Percentiles rank a stretch among this genome's conserved stretches.
Conservation (phyloP, 2,329 filamentous ascomycete species). For the Dothistroma pini region DNA sequence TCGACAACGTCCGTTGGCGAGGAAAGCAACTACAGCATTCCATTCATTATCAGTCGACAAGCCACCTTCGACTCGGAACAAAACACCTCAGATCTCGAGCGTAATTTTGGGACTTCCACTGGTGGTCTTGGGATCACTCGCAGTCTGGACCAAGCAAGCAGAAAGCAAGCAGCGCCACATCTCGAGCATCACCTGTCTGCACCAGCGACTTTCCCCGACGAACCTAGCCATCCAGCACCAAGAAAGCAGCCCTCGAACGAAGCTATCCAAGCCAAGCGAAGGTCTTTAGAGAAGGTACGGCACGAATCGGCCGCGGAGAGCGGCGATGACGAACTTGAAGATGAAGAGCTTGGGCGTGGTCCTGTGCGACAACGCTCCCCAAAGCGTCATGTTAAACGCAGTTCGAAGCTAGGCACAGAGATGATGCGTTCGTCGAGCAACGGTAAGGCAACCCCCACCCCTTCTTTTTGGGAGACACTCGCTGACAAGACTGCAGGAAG, state of each 20-base stretch:
- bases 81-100: constrained; percentile 54
- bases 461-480: neutral
- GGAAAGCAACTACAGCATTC: constrained; percentile 75
- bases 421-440: constrained; percentile 88
- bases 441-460: neutral
- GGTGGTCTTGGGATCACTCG: constrained; percentile 67
- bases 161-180: constrained; percentile 42
- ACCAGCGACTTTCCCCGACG: constrained; percentile 44
- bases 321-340: constrained; percentile 74
- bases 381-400: constrained; percentile 42
- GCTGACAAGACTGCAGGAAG: constrained; percentile 71
- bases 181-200: constrained; percentile 65
- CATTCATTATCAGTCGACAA: constrained; percentile 70
- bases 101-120: constrained; percentile 34
- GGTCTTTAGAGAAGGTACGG: constrained; percentile 68
- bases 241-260: constrained; percentile 68
- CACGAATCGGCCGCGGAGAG: constrained; percentile 73
- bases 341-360: constrained; percentile 73
- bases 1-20: constrained; percentile 80
- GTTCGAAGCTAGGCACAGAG: constrained; percentile 85
- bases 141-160: constrained; percentile 8
- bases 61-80: constrained; percentile 54
- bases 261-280: constrained; percentile 68
- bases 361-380: constrained; percentile 60
- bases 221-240: constrained; percentile 32